Conservation (phyloP, 2,329 filamentous ascomycete genomes). For the Colletotrichum sp. region DNA sequence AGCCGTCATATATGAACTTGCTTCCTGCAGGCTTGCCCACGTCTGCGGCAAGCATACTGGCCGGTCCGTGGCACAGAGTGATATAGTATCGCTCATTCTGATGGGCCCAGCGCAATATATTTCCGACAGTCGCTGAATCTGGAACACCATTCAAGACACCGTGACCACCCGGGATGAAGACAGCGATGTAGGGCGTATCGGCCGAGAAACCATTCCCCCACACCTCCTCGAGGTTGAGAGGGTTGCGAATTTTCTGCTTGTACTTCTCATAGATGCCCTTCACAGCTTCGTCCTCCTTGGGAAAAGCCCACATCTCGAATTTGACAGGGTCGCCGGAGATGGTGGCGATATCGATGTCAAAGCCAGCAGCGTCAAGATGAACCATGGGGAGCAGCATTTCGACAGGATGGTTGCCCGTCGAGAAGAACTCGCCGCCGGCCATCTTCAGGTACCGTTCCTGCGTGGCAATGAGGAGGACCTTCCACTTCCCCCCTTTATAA, state of each 20-base stretch:
- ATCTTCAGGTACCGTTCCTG: background rate
- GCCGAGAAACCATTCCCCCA: background rate
- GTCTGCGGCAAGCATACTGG: background rate
- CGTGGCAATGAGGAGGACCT: background rate
- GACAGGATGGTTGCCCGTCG: background rate
- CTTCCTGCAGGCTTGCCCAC: background rate
- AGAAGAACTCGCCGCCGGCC: background rate
- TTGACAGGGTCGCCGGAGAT: slow-evolving; percentile 25
- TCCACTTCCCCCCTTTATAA: background rate
- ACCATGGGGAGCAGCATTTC: background rate
- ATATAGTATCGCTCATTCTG: background rate
- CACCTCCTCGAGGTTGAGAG: background rate
- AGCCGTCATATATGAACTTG: background rate
- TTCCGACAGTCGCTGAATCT: background rate
- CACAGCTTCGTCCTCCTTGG: background rate
- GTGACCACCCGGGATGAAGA: background rate
- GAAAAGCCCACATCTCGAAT: slow-evolving; percentile 25
- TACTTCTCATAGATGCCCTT: slow-evolving; percentile 13
- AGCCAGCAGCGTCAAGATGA: background rate
- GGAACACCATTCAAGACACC: background rate
- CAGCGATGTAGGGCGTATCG: background rate
- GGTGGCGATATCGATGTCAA: background rate
- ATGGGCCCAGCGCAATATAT: background rate
- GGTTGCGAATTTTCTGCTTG: slow-evolving; percentile 15
- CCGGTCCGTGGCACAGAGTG: background rate